Evolutionary conservation across 352 stramenopile species (phyloP).

Genomic region (Globisporangium okanoganense): DNA sequence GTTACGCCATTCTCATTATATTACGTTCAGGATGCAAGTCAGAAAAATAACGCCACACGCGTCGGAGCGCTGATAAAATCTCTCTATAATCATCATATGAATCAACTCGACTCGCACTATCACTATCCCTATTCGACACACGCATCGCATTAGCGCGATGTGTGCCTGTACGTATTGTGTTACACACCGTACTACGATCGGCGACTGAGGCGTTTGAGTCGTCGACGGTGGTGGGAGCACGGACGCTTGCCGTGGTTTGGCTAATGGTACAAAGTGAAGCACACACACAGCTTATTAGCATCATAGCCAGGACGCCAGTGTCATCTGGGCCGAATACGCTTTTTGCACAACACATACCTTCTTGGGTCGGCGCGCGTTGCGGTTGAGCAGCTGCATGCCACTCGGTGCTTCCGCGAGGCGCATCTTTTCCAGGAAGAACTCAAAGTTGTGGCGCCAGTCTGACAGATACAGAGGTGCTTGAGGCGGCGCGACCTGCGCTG

Average conservation of each 20-base stretch:
- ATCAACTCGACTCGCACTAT: background rate
- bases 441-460: constrained; percentile 50
- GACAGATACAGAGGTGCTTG: constrained; percentile 44
- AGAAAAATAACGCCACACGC: no score
- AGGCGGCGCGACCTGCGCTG: constrained; percentile 2
- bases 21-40: no score
- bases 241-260: constrained; percentile 49
- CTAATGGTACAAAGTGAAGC: constrained; percentile 14
- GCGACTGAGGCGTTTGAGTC: constrained; percentile 41
- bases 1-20: no score
- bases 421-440: constrained; percentile 59
- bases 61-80: background rate
- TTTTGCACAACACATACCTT: constrained; percentile 27
- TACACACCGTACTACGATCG: constrained; percentile 2
- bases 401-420: constrained; percentile 28
- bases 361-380: constrained; percentile 34
- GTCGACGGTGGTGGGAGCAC: constrained; percentile 45
- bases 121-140: constrained; percentile 4
- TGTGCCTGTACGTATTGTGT: no score
- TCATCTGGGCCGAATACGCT: no score
- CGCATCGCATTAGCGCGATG: no score
- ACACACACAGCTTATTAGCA: background rate
- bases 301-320: background rate
- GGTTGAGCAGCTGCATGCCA: constrained; percentile 43
- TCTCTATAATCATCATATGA: constrained; percentile 1